Base-by-base conservation (phyloP, 73 alveolate genomes). In the Paraurostyla sp. region DNA sequence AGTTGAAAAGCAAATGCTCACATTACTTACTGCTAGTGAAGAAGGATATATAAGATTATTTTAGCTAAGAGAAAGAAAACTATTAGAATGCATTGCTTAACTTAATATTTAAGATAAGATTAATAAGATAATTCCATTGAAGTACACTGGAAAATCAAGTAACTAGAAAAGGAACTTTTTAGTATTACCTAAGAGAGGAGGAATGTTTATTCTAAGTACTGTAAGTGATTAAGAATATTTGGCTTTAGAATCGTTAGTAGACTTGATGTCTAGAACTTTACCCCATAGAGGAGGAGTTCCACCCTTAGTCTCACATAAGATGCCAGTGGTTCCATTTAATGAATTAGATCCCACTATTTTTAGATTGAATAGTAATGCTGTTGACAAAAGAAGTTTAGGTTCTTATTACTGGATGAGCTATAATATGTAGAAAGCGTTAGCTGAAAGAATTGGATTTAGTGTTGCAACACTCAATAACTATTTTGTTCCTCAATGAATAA, bases 261-360 rank as follows among this genome's bases (percentile, higher is more conserved):
- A 78, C 3, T 7, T 52, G 40, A 43, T 52, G 22, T 78, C 89
- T 13, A 22, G 50, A 38, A 40, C 63, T 29, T 36, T 78, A 20
- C 89, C 89, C 29, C 60, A 50, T 22, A 78, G 62, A 54, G 89
- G 80, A 23, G 80, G 89, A 9, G 25, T 78, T n/a, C 48, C 80
- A 20, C 89, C 89, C 4, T 16, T 78, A 4, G 6, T 78, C 35
- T 22, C 80, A 33, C 89, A 78, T 38, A 50, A 51, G 20, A 52
- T 78, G 80, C 89, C 89, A 15, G 20, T 11, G 59, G 43, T 51
- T 13, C 78, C 76, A 4, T 2, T 7, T 23, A 2, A 54, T 4
- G 33, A 35, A 41, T 29, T 23, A 32, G 78, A 78, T 25, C 60
- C 33, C 1, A 36, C 43, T 3, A 29, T 50, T 9, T 0, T 11